Evolutionary conservation across 495 filamentous ascomycete genomes (phyloP).

Genomic region (Saxophila tyrrhenica): DNA sequence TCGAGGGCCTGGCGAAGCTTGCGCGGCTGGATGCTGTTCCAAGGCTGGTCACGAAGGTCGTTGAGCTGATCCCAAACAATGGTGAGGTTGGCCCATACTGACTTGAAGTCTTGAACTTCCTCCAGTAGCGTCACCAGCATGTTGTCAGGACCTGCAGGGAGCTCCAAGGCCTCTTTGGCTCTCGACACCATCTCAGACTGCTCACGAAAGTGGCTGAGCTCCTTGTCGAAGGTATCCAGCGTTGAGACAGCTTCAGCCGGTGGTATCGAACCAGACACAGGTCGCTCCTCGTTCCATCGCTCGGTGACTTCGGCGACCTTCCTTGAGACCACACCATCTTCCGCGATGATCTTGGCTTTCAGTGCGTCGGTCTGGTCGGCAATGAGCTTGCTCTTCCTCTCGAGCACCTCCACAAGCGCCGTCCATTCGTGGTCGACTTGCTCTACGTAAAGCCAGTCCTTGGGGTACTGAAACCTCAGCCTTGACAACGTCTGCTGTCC

Average conservation of each 20-base stretch:
- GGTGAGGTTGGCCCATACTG: slow-evolving; percentile 86
- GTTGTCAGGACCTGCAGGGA: slow-evolving; percentile 66
- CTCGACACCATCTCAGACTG: slow-evolving; percentile 91
- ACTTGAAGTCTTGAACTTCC: slow-evolving; percentile 97
- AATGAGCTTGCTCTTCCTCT: slow-evolving; percentile 82
- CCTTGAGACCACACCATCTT: slow-evolving; percentile 78
- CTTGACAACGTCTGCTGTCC: slow-evolving; percentile 82
- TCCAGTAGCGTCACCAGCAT: slow-evolving; percentile 72
- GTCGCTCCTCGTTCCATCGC: slow-evolving; percentile 93
- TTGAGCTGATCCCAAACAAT: slow-evolving; percentile 96
- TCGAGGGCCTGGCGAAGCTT: slow-evolving; percentile 85
- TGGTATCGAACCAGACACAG: slow-evolving; percentile 83
- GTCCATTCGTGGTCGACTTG: slow-evolving; percentile 93
- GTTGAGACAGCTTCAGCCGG: slow-evolving; percentile 75
- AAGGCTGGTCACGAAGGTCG: slow-evolving; percentile 79
- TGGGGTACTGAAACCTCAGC: slow-evolving; percentile 83
- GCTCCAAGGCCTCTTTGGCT: slow-evolving; percentile 90
- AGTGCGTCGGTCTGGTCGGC: slow-evolving; percentile 91
- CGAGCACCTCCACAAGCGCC: slow-evolving; percentile 75
- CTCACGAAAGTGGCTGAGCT: slow-evolving; percentile 67
- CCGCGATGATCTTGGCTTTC: slow-evolving; percentile 87
- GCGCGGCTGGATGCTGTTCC: slow-evolving; percentile 84
- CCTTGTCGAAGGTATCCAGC: slow-evolving; percentile 65
- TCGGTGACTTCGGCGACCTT: slow-evolving; percentile 72
- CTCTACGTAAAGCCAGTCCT: slow-evolving; percentile 86